Evolutionary conservation across 108 stramenopile genomes (phyloP), one percentile per base, ranked within the genome.

Genomic region (Mediolabrus comicus): DNA sequence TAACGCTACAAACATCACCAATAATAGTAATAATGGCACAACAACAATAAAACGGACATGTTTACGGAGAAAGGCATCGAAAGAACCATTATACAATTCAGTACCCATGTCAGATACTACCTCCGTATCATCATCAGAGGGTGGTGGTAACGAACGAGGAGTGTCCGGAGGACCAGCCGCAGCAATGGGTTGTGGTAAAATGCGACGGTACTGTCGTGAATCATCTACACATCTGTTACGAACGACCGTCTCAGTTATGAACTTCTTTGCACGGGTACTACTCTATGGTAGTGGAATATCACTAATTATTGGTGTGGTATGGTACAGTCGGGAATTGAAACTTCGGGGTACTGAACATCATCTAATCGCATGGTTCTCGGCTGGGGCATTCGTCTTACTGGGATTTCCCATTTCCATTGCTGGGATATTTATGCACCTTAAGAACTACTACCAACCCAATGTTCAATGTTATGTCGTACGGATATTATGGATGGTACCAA

Each of bases 401-500:
- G 94, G 94, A 31, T 95, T 97, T 33, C 96, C 96, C 0, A 91
- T 97, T 52, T 77, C 82, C 41, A 88, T 97, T 64, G 86, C 82
- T 31, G 90, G 92, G 8, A 94, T 96, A 55, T 84, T 89, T 31
- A 75, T 75, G 81, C 95, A 96, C 74, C 64, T 96, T 56, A 84
- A 86, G n/a, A 90, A 96, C 65, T 96, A 94, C 75, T 92, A 93
- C 62, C 90, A 93, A 70, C 95, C 95, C 24, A 73, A 88, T 61
- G 81, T 89, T 2, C 95, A 96, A 79, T 74, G 74, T 14, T 94
- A 94, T 61, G 84, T 96, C 53, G 92, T 94, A 0, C 75, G 95
- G 0, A 96, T 96, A 31, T 57, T 96, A 12, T 96, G 91, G 90
- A 96, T 96, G 92, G 95, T 96, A 0, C 98, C 98, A 8, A 94